Evolutionary conservation across 83 land plant genomes (phyloP).

Genomic region (Picea engelmannii): DNA sequence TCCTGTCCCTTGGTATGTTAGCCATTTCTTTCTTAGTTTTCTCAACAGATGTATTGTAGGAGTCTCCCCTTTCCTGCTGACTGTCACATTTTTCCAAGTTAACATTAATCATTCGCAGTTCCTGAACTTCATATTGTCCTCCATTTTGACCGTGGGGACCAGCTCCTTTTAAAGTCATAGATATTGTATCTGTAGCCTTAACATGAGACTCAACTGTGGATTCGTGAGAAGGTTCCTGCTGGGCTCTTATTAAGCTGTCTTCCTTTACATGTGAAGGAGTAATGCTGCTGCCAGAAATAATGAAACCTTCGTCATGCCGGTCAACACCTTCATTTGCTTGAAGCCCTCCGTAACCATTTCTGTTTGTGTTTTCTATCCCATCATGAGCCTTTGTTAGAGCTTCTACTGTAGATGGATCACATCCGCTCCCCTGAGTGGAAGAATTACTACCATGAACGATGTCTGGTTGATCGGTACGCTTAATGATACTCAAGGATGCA

Average conservation of each 20-base stretch:
- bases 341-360: not conserved
- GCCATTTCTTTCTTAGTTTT: not conserved
- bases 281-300: slow-evolving; percentile 5
- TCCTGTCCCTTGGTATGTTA: not conserved
- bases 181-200: not conserved
- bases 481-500: not conserved
- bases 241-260: not conserved
- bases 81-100: not conserved
- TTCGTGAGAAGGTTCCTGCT: not conserved
- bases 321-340: not conserved
- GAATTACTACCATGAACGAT: not conserved
- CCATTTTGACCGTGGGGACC: not conserved
- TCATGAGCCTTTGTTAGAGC: not conserved
- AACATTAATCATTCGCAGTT: not conserved
- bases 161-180: too few species aligned
- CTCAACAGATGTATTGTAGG: not conserved
- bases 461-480: not conserved
- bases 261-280: slow-evolving; percentile 10
- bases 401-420: not conserved
- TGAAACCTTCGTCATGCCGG: not conserved
- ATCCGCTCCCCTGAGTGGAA: not conserved
- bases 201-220: not conserved
- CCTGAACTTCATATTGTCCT: too few species aligned
- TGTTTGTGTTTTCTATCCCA: not conserved
- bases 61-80: not conserved